Conservation (phyloP, 2,329 filamentous ascomycete genomes). For the Fusarium sp. region DNA sequence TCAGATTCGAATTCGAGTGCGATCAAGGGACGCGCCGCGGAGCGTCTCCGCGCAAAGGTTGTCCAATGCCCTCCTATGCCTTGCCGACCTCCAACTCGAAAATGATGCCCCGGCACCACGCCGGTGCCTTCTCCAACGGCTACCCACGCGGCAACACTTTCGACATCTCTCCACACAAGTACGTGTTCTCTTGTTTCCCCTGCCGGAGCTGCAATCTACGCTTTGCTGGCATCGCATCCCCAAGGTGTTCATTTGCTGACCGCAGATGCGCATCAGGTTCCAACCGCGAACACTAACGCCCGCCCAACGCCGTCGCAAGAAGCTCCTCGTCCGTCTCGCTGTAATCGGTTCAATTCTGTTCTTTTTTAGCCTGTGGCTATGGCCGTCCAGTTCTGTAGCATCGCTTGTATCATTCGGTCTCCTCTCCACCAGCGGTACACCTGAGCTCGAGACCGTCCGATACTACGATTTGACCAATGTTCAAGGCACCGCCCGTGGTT, state of each 20-base stretch:
- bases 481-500: slow-evolving; percentile 91
- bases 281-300: slow-evolving; percentile 84
- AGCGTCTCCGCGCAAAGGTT: slow-evolving; percentile 40
- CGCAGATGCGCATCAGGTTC: slow-evolving; percentile 64
- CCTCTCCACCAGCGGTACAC: slow-evolving; percentile 76
- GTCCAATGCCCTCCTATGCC: slow-evolving; percentile 52
- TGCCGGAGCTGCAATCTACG: not conserved
- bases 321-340: slow-evolving; percentile 79
- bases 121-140: slow-evolving; percentile 84
- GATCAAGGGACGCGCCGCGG: slow-evolving; percentile 35
- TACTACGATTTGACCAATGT: slow-evolving; percentile 97
- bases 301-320: slow-evolving; percentile 80
- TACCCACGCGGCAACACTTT: slow-evolving; percentile 85
- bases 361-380: slow-evolving; percentile 82
- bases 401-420: slow-evolving; percentile 80
- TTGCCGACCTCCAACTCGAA: slow-evolving; percentile 59
- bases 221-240: slow-evolving; percentile 4
- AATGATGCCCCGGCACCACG: slow-evolving; percentile 90
- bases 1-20: slow-evolving; percentile 7
- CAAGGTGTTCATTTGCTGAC: slow-evolving; percentile 29
- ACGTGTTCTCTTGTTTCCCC: slow-evolving; percentile 51
- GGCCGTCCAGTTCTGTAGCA: slow-evolving; percentile 75
- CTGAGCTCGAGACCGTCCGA: slow-evolving; percentile 92
- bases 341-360: slow-evolving; percentile 72
- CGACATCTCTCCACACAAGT: slow-evolving; percentile 92